Conservation (phyloP, 192 early-diverging fungal species). For the Obelidium mucronatum region DNA sequence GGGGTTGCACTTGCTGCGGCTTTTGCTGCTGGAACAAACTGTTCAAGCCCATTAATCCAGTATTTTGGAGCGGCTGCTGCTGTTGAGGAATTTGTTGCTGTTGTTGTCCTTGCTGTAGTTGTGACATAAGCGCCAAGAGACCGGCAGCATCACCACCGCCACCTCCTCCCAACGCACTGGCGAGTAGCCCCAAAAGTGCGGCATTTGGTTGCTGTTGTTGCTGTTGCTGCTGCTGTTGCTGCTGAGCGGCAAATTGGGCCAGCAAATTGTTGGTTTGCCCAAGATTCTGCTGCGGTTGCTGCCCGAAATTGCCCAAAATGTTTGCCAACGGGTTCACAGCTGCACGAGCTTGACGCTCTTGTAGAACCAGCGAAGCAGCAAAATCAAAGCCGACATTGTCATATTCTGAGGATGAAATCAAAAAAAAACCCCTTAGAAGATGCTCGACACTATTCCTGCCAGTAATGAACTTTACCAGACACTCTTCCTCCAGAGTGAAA, state of each 20-base stretch:
- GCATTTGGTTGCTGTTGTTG: constrained; percentile 15
- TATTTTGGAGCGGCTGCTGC: not conserved
- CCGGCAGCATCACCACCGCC: not conserved
- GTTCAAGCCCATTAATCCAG: constrained; percentile 25
- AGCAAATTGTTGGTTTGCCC: constrained; percentile 7
- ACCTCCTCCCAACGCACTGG: constrained; percentile 32
- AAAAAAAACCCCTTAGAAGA: no score
- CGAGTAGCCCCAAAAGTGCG: constrained; percentile 28
- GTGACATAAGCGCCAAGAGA: constrained; percentile 26
- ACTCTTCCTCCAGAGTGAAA: constrained; percentile 46
- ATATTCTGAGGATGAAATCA: constrained; percentile 43
- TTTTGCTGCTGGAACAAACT: constrained; percentile 37
- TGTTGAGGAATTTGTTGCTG: constrained; percentile 10
- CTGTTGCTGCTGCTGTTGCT: constrained; percentile 29
- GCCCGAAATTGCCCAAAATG: constrained; percentile 17
- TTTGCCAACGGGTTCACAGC: constrained; percentile 27
- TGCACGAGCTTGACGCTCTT: constrained; percentile 41
- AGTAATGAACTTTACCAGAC: no score
- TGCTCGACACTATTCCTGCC: no score
- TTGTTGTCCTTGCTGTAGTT: constrained; percentile 9
- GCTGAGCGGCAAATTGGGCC: constrained; percentile 1
- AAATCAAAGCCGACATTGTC: constrained; percentile 47
- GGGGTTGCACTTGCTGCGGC: constrained; percentile 29
- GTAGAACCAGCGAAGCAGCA: constrained; percentile 44
- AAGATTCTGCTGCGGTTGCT: constrained; percentile 41